Evolutionary conservation across 805 yeast genomes (phyloP), one percentile per base, ranked within the genome.

Genomic region (Metahyphopichia silvanorum): DNA sequence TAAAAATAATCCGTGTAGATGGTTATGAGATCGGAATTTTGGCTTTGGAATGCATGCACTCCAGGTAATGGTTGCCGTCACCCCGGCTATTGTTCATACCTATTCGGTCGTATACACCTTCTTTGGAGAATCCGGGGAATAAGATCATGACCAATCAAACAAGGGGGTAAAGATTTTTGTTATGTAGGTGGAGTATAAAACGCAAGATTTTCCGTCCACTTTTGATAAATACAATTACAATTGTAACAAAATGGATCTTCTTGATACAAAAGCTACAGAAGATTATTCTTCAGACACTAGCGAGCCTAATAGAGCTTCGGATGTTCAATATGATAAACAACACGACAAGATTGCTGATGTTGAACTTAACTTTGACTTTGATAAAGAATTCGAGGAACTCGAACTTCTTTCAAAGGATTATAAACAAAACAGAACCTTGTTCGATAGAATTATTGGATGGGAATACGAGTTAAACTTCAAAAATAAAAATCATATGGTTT

Each of bases 401-500:
- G 71, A 63, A 32, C 31, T 34, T 9, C 36, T 55, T 35, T 61
- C 66, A n/a, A 43, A 46, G 15, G 53, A 59, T 20, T 48, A 51
- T 15, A 48, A 57, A 29, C 34, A 34, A 3, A 47, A 58, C 22
- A 60, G 55, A 31, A 46, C 70, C 0, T 56, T 60, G 27, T 56
- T 62, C 50, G 67, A 63, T 41, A 60, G 66, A 26, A 19, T 71
- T 31, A 46, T 54, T 20, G 42, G 51, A 5, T 42, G 66, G 7
- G 74, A 69, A 31, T 46, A 56, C 38, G 55, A 63, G 31, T 46
- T 69, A 7, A 42, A 67, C 38, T 76, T 76, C 51, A 41, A 65
- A 34, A 62, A 71, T 43, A 71, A 69, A 36, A 59, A 52, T 23
- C 46, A 69, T 47, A 71, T 75, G 68, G 73, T 69, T 17, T 51